Base-by-base conservation (phyloP, 2,329 filamentous ascomycete species). In the Aspergillus fumigatus region DNA sequence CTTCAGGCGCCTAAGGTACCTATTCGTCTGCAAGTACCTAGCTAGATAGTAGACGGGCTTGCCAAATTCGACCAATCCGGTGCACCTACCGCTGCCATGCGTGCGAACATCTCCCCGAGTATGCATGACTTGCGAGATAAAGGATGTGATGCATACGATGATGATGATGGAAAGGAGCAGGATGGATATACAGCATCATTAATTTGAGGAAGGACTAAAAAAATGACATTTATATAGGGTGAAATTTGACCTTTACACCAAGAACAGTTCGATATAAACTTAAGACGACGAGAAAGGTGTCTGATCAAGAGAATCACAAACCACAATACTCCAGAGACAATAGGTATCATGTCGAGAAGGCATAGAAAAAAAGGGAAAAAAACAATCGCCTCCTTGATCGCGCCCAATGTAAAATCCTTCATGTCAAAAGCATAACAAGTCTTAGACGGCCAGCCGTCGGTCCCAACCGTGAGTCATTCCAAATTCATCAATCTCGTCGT, bases 401-500 rank as follows among this genome's bases (percentile, higher is more conserved):
- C n/a, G 19, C 21, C 43, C 23, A 43, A 43, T 43, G 10, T 17
- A 23, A 45, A 47, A 47, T 23, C 23, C 43, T 23, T 23, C 11
- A 47, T 21, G 48, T 21, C 14, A 21, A 50, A 21, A 19, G 10
- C 26, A 41, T 7, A 32, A n/a, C 19, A 19, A 21, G 21, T 19
- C 48, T 66, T 45, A 72, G 50, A 70, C 68, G 55, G 65, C 68
- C 62, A 73, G 63, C 57, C 68, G 70, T 65, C 67, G 67, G 58
- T 71, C 67, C 70, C 70, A 73, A 8, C 69, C 66, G 51, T 66
- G 63, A 23, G 61, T 60, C 35, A 73, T 50, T 17, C 66, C 64
- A 58, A 68, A 69, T 35, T 71, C 70, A 57, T 71, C 69, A 45
- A 68, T 60, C 5, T 71, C 71, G 17, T 70, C 66, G 21, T 70